Conservation (phyloP, 805 yeast species). For the Yamadazyma akitaensis region DNA sequence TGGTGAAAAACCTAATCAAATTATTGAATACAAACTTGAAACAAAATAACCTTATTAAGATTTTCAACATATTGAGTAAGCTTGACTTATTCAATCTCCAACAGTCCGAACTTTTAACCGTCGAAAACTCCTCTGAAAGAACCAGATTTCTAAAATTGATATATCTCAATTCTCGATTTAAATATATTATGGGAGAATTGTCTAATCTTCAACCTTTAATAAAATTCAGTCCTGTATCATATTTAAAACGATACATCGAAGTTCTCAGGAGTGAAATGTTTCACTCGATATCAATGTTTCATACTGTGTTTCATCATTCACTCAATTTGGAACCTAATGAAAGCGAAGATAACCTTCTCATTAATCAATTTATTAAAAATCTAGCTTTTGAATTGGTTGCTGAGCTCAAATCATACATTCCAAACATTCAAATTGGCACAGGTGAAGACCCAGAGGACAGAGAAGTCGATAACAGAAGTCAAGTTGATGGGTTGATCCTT, state of each 20-base stretch:
- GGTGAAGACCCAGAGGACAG: constrained; percentile 14
- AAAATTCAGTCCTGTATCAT: constrained; percentile 52
- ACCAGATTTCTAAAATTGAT: constrained; percentile 43
- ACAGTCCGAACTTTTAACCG: constrained; percentile 67
- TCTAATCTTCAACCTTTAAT: constrained; percentile 55
- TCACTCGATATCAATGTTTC: constrained; percentile 64
- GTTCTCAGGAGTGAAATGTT: constrained; percentile 80
- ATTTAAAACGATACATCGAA: constrained; percentile 76
- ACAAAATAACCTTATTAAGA: constrained; percentile 75
- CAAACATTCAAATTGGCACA: constrained; percentile 12
- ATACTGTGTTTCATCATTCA: constrained; percentile 52
- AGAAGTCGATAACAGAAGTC: constrained; percentile 36
- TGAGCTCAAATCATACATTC: constrained; percentile 23
- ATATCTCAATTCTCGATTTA: constrained; percentile 63
- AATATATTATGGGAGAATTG: constrained; percentile 62
- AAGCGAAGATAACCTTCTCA: constrained; percentile 20
- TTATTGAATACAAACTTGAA: constrained; percentile 72
- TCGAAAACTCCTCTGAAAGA: constrained; percentile 46
- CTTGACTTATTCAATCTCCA: constrained; percentile 66
- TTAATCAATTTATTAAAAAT: constrained; percentile 28
- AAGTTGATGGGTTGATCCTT: constrained; percentile 64
- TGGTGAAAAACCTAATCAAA: constrained; percentile 69
- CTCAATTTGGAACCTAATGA: constrained; percentile 15
- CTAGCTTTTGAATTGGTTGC: constrained; percentile 23
- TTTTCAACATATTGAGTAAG: constrained; percentile 69